Percentiles rank a stretch among this genome's conserved stretches.
These are phyloP conservation scores for Exophiala sideris DNA, from an alignment of 2,329 filamentous ascomycete genomes.

Conservation along the genomic window DNA sequence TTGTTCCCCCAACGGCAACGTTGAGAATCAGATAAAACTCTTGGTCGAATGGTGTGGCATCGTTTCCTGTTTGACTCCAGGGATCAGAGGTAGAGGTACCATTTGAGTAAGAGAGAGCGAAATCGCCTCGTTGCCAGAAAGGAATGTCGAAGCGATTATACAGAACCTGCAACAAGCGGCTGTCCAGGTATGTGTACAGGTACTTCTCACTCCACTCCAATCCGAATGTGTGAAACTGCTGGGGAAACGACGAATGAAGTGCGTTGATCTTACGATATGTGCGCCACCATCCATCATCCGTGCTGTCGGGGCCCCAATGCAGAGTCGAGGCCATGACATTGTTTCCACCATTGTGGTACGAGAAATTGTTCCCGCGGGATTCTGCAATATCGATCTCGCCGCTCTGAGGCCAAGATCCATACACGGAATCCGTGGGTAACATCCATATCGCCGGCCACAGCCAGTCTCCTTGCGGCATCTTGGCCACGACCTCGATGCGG, in stretches of 20 bases:
- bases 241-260: slow-evolving; percentile 69
- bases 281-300: slow-evolving; percentile 76
- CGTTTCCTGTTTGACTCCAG: slow-evolving; percentile 60
- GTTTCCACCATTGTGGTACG: slow-evolving; percentile 72
- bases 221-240: slow-evolving; percentile 71
- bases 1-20: slow-evolving; percentile 71
- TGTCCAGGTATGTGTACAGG: slow-evolving; percentile 82
- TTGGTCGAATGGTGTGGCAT: slow-evolving; percentile 71
- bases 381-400: slow-evolving; percentile 84
- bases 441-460: slow-evolving; percentile 92
- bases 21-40: slow-evolving; percentile 74
- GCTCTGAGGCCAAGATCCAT: slow-evolving; percentile 73
- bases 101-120: slow-evolving; percentile 62
- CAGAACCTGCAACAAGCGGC: slow-evolving; percentile 72
- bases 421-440: slow-evolving; percentile 69
- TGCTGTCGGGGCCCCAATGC: slow-evolving; percentile 73
- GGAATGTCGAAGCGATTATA: slow-evolving; percentile 70
- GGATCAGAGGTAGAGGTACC: slow-evolving; percentile 62
- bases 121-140: slow-evolving; percentile 67
- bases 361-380: slow-evolving; percentile 77
- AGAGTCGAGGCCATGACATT: slow-evolving; percentile 75
- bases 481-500: slow-evolving; percentile 74
- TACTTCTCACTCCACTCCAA: slow-evolving; percentile 87
- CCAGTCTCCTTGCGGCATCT: slow-evolving; percentile 76
- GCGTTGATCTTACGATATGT: slow-evolving; percentile 75